Conservation (phyloP, 1,284 basidiomycete genomes). For the Microbotryomycetes sp. region DNA sequence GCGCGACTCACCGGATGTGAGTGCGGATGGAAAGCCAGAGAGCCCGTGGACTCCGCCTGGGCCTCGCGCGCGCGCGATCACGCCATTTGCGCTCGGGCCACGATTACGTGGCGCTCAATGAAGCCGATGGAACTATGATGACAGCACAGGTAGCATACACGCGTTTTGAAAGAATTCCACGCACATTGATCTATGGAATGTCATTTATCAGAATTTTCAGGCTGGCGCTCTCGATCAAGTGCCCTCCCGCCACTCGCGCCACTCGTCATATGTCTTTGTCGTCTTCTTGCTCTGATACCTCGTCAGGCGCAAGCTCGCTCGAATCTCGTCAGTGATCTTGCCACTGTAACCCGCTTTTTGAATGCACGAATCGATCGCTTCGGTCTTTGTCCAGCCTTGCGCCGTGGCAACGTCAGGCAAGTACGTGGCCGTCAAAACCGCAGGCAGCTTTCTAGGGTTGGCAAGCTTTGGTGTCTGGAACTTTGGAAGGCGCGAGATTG, state of each 20-base stretch:
- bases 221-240: too few relatives aligned
- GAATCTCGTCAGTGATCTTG: slow-evolving; percentile 69
- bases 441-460: slow-evolving; percentile 11
- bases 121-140: too few relatives aligned
- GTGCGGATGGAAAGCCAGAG: not conserved
- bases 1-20: too few relatives aligned
- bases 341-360: slow-evolving; percentile 83
- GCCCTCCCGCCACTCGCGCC: slow-evolving; percentile 27
- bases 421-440: slow-evolving; percentile 72
- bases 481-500: slow-evolving; percentile 18
- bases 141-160: too few relatives aligned
- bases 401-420: slow-evolving; percentile 88
- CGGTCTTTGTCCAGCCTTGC: slow-evolving; percentile 85
- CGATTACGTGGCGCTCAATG: too few relatives aligned
- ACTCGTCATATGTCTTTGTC: slow-evolving; percentile 67
- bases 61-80: not conserved
- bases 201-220: too few relatives aligned
- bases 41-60: not conserved
- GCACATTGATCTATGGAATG: too few relatives aligned
- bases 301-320: slow-evolving; percentile 66
- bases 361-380: slow-evolving; percentile 84
- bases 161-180: too few relatives aligned
- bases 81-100: not conserved
- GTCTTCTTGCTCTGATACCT: slow-evolving; percentile 79
- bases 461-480: slow-evolving; percentile 6